Evolutionary conservation across 768 basidiomycete genomes (phyloP), one percentile per base, ranked within the genome.

Genomic region (Lentinula guzmanii): DNA sequence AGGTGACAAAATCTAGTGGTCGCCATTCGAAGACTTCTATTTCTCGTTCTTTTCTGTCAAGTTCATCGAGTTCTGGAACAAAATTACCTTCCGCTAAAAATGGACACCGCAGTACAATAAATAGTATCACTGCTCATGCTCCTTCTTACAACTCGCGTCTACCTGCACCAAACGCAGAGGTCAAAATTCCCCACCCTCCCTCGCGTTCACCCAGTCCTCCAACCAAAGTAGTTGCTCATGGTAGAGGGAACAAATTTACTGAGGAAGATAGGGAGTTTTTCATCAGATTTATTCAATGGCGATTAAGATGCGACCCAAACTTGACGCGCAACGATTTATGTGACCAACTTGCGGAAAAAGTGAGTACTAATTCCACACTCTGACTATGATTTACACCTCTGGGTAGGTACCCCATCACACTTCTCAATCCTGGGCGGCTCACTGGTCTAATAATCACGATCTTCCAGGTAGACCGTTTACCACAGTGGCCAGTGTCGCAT

Each of bases 171-270:
- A 81, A 87, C 66, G 76, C 82, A 52, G 80, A 84, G 52, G 74
- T 87, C 58, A 80, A 76, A 64, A 75, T 86, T 35, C 89, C 87
- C 5, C 76, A 77, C 7, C 84, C 86, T 13, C 87, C 89, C 1
- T 84, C 84, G 21, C 83, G 86, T 51, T 84, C 85, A n/a, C 89
- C 89, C 1, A 83, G 78, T 2, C 89, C 89, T 24, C 89, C 89
- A 6, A 79, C 77, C 8, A 70, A 70, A 60, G 68, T 85, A 31
- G 74, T 85, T 48, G 66, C 69, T 42, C 72, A 72, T 57, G 78
- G 75, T 11, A 72, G 79, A 60, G 86, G 87, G 53, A 80, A 87
- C 63, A 84, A 74, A 69, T 91, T 86, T 66, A 90, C 89, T 1
- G 72, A 78, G 28, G 85, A 85, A 65, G 89, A 91, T 67, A 79